These are phyloP conservation scores for Aspergillus nidulans DNA, from an alignment of 495 filamentous ascomycete species.

Conservation along the genomic window DNA sequence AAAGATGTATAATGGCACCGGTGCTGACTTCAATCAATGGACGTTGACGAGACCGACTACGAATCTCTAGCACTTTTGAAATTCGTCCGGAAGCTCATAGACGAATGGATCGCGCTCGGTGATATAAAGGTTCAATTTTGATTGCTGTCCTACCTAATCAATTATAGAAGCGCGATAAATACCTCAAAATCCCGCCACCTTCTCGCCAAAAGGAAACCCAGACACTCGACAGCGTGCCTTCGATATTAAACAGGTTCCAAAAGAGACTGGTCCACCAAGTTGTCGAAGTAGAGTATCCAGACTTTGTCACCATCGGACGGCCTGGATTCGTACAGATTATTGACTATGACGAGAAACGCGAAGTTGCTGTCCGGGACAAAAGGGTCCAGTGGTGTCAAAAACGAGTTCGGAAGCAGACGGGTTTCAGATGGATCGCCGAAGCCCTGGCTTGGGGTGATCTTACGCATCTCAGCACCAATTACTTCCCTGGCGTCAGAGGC, in stretches of 20 bases:
- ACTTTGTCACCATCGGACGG: slow-evolving; percentile 42
- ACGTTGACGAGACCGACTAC: slow-evolving; percentile 50
- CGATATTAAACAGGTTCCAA: slow-evolving; percentile 46
- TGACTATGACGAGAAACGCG: slow-evolving; percentile 42
- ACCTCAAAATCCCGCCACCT: slow-evolving; percentile 31
- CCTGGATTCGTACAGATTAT: slow-evolving; percentile 51
- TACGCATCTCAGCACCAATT: slow-evolving; percentile 40
- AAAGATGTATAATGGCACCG: slow-evolving; percentile 30
- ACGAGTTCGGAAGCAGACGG: slow-evolving; percentile 47
- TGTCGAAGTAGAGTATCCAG: slow-evolving; percentile 59
- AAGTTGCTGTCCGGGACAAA: slow-evolving; percentile 36
- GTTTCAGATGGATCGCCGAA: slow-evolving; percentile 68
- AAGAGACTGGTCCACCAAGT: slow-evolving; percentile 66
- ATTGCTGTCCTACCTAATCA: slow-evolving; percentile 1
- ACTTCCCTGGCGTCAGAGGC: slow-evolving; percentile 26
- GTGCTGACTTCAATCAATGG: slow-evolving; percentile 36
- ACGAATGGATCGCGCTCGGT: slow-evolving; percentile 40
- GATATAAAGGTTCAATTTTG: slow-evolving; percentile 14
- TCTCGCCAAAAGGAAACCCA: neutral
- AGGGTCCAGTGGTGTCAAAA: slow-evolving; percentile 35
- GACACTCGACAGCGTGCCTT: slow-evolving; percentile 8
- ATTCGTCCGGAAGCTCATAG: slow-evolving; percentile 37
- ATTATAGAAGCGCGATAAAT: slow-evolving; percentile 17
- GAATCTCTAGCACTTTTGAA: slow-evolving; percentile 54
- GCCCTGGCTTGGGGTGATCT: slow-evolving; percentile 59